phyloP scores from a whole-genome alignment of 2,329 filamentous ascomycete species.

The Cladosporium austrohemisphaericum region DNA sequence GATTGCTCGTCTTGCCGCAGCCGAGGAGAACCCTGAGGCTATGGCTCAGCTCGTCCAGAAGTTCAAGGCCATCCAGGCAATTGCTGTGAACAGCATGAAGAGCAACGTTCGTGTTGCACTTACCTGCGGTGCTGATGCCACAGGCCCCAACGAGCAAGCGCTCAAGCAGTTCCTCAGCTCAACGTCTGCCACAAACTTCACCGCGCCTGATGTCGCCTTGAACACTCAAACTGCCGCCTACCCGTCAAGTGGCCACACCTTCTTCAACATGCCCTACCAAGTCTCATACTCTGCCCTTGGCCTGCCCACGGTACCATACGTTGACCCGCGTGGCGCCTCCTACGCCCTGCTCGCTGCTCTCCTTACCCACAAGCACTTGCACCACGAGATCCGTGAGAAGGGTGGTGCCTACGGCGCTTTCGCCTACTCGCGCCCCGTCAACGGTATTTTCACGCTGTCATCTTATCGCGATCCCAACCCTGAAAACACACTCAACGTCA shows the following conservation, averaged over 20 bases:
- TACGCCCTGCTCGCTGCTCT: conserved; percentile 87
- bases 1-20: conserved; percentile 71
- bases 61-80: conserved; percentile 76
- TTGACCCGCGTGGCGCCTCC: conserved; percentile 67
- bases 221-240: conserved; percentile 29
- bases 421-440: conserved; percentile 73
- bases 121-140: conserved; percentile 76
- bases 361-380: conserved; percentile 91
- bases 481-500: conserved; percentile 78
- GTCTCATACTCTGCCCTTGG: conserved; percentile 90
- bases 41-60: conserved; percentile 57
- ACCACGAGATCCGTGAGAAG: conserved; percentile 97
- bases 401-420: conserved; percentile 94
- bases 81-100: conserved; percentile 62
- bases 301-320: conserved; percentile 79
- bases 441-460: conserved; percentile 89
- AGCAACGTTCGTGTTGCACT: conserved; percentile 71
- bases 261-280: conserved; percentile 94
- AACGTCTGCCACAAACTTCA: conserved; percentile 17
- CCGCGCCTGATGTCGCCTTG: conserved; percentile 25
- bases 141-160: conserved; percentile 64
- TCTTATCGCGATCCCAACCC: conserved; percentile 97
- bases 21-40: conserved; percentile 69
- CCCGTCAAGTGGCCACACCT: conserved; percentile 58
- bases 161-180: conserved; percentile 64